A percentile compares a stretch with the other conserved stretches of the same genome.
Evolutionary conservation across 2,329 filamentous ascomycete genomes (phyloP).

Genomic region (Epichloe hybrida): DNA sequence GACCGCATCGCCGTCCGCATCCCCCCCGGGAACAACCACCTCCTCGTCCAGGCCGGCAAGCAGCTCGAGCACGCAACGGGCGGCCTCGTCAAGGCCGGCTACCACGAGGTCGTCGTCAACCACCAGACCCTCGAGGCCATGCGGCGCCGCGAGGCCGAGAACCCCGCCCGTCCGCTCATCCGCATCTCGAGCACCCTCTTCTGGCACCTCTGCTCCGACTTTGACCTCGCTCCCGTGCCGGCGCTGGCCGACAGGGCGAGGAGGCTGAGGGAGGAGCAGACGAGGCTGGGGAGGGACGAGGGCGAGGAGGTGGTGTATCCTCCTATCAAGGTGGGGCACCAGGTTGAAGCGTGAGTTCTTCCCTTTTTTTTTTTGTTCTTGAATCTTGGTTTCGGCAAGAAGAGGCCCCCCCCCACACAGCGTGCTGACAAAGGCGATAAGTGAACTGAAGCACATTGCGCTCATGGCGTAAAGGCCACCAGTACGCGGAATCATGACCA

Average conservation of each 20-base stretch:
- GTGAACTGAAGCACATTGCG: conserved; percentile 40
- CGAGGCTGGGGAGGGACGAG: conserved; percentile 37
- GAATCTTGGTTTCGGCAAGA: not conserved
- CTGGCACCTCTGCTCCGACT: conserved; percentile 46
- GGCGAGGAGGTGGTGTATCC: conserved; percentile 34
- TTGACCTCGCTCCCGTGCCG: conserved; percentile 38
- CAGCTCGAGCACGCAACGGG: conserved; percentile 49
- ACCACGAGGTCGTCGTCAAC: conserved; percentile 48
- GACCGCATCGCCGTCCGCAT: conserved; percentile 45
- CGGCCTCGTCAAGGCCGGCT: conserved; percentile 47
- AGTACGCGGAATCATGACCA: too few species aligned
- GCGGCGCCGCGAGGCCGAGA: conserved; percentile 20
- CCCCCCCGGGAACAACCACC: conserved; percentile 43
- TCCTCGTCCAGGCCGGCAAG: conserved; percentile 49
- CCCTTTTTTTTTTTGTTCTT: not conserved
- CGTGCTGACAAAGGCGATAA: conserved; percentile 9
- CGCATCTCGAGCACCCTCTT: conserved; percentile 49
- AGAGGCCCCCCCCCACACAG: too few species aligned
- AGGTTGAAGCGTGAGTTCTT: conserved; percentile 38
- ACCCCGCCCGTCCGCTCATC: conserved; percentile 30
- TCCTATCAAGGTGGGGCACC: conserved; percentile 44
- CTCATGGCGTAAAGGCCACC: conserved; percentile 27
- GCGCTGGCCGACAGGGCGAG: conserved; percentile 30
- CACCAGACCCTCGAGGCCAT: conserved; percentile 35
- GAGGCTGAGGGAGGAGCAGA: conserved; percentile 32